A percentile compares a stretch with the other conserved stretches of the same genome.
phyloP scores from a whole-genome alignment of 768 basidiomycete species.

The Holtermanniella nyarrowii region DNA sequence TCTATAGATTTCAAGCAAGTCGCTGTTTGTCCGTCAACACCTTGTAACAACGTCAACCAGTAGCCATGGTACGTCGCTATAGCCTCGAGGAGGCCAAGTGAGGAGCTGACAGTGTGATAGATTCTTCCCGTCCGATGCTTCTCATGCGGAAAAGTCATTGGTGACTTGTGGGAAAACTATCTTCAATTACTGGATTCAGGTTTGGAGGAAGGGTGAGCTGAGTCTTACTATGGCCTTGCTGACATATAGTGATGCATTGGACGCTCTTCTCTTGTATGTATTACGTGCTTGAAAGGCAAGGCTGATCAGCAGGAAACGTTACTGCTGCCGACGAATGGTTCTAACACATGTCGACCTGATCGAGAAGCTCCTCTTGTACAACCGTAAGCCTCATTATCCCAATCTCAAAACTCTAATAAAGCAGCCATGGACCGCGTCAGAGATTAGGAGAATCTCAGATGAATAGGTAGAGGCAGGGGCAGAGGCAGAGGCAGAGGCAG shows the following conservation, averaged over 20 bases:
- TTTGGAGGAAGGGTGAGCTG: conserved; percentile 73
- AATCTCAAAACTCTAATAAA: too few species aligned
- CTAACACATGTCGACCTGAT: conserved; percentile 95
- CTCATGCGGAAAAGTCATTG: conserved; percentile 92
- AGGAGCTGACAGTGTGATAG: too few species aligned
- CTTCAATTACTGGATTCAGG: conserved; percentile 69
- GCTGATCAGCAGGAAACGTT: conserved; percentile 51
- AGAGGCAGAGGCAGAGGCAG: too few species aligned
- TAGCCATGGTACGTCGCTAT: too few species aligned
- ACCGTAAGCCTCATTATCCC: conserved; percentile 52
- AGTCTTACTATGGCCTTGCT: background rate
- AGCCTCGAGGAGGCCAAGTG: too few species aligned
- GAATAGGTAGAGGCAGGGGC: background rate
- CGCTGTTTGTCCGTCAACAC: too few species aligned
- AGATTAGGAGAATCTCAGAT: background rate
- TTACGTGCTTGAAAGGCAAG: background rate
- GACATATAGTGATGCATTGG: conserved; percentile 65
- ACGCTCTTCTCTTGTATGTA: conserved; percentile 60
- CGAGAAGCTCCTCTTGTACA: conserved; percentile 91
- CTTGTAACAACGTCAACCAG: too few species aligned
- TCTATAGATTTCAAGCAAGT: too few species aligned
- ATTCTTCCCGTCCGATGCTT: conserved; percentile 95
- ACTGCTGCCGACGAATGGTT: conserved; percentile 96
- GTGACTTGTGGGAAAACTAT: conserved; percentile 90
- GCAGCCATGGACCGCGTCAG: background rate